phyloP scores from a whole-genome alignment of 257 asterid species.

The Lantana camara region DNA sequence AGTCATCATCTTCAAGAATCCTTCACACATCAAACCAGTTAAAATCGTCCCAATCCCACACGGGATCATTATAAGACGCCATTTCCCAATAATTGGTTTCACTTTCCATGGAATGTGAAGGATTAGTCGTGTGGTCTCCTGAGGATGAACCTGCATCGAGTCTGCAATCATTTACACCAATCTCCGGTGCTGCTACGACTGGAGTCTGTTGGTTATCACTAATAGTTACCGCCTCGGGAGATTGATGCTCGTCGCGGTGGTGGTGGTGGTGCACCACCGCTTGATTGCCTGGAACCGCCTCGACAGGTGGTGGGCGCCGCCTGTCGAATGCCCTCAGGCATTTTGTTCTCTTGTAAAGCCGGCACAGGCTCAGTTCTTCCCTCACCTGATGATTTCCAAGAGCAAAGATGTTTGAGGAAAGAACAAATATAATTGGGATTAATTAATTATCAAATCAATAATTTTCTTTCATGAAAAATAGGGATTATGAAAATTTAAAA shows the following conservation, averaged over 20 bases:
- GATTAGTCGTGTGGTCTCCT: conserved; percentile 18
- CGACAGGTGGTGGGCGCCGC: conserved; percentile 29
- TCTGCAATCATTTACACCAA: neutral
- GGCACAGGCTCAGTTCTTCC: conserved; percentile 52
- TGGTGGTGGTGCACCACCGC: conserved; percentile 9
- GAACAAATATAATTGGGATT: too few relatives aligned
- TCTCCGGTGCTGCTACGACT: neutral
- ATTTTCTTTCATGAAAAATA: too few relatives aligned
- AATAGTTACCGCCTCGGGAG: neutral
- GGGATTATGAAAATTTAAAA: too few relatives aligned
- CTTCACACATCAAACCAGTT: too few relatives aligned
- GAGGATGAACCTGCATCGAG: conserved; percentile 7
- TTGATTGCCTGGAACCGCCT: neutral
- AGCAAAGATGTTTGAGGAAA: too few relatives aligned
- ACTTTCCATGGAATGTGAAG: neutral
- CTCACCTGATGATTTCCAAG: conserved; percentile 31
- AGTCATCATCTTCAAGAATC: too few relatives aligned
- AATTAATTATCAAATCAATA: too few relatives aligned
- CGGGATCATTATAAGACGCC: too few relatives aligned
- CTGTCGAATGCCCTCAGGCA: conserved; percentile 51
- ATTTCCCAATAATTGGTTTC: too few relatives aligned
- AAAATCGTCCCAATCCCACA: too few relatives aligned
- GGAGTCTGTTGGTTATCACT: neutral
- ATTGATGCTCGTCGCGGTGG: neutral
- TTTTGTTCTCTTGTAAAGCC: conserved; percentile 49